phyloP scores from a whole-genome alignment of 768 basidiomycete genomes.

The Termitomyces sp. region DNA sequence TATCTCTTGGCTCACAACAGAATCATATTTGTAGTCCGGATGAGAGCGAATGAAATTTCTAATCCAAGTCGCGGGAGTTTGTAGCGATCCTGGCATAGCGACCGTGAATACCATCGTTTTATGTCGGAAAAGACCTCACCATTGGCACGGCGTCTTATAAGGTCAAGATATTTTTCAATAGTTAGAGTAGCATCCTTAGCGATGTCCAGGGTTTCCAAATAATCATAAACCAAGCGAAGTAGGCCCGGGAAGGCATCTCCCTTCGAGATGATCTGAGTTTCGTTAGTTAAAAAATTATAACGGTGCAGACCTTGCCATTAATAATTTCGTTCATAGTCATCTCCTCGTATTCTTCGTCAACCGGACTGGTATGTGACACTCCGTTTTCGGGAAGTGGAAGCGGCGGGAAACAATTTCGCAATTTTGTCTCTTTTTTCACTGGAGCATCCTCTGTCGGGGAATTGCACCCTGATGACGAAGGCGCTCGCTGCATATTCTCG shows the following conservation, averaged over 20 bases:
- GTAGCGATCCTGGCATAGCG: conserved; percentile 52
- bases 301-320: conserved; percentile 70
- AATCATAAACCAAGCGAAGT: conserved; percentile 73
- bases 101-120: neutral
- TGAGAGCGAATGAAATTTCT: conserved; percentile 87
- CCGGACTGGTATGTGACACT: conserved; percentile 27
- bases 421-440: conserved; percentile 52
- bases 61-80: conserved; percentile 92
- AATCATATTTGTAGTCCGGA: conserved; percentile 88
- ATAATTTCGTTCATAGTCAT: conserved; percentile 92
- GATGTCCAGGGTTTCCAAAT: conserved; percentile 82
- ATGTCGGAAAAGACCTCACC: conserved; percentile 41
- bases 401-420: conserved; percentile 69
- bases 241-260: conserved; percentile 71
- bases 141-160: conserved; percentile 72
- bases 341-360: conserved; percentile 86
- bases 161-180: conserved; percentile 73
- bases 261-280: conserved; percentile 25
- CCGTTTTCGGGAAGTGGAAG: conserved; percentile 48
- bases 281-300: neutral
- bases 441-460: conserved; percentile 29
- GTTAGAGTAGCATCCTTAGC: conserved; percentile 49
- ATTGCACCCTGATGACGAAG: conserved; percentile 40
- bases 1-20: conserved; percentile 86
- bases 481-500: conserved; percentile 92